Percentiles rank a stretch among this genome's conserved stretches.
Evolutionary conservation across 2,329 filamentous ascomycete genomes (phyloP).

Genomic region (Microdochium trichocladiopsis): DNA sequence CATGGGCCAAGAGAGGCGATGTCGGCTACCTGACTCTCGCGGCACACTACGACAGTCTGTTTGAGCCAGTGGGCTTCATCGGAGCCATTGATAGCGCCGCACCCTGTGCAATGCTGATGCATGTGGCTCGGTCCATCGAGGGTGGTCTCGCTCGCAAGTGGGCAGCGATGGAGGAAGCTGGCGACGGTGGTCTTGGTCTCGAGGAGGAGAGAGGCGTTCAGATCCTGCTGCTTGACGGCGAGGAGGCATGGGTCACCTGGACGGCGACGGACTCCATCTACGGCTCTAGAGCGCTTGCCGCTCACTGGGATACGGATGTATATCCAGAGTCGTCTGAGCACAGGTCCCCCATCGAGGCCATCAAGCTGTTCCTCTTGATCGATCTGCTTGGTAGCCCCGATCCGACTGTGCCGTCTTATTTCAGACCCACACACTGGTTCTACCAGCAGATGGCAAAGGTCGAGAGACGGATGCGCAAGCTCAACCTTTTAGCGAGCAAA

Average conservation of each 20-base stretch:
- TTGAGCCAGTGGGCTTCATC: slow-evolving; percentile 76
- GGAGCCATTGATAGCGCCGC: slow-evolving; percentile 91
- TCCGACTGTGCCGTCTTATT: slow-evolving; percentile 77
- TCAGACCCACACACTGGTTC: slow-evolving; percentile 87
- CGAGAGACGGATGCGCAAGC: slow-evolving; percentile 64
- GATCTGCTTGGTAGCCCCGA: slow-evolving; percentile 71
- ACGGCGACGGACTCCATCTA: slow-evolving; percentile 78
- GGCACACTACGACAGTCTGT: slow-evolving; percentile 89
- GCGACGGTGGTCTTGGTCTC: slow-evolving; percentile 43
- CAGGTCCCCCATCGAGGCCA: slow-evolving; percentile 67
- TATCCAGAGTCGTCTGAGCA: slow-evolving; percentile 71
- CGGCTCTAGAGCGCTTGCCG: slow-evolving; percentile 72
- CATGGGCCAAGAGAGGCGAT: slow-evolving; percentile 68
- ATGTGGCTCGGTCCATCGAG: slow-evolving; percentile 76
- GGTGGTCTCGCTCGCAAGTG: slow-evolving; percentile 75
- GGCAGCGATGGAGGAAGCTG: slow-evolving; percentile 60
- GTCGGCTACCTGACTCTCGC: slow-evolving; percentile 78
- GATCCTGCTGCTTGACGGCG: slow-evolving; percentile 84
- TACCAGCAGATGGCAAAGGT: slow-evolving; percentile 70
- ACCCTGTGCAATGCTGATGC: slow-evolving; percentile 89
- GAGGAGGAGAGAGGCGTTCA: slow-evolving; percentile 80
- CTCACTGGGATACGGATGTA: slow-evolving; percentile 66
- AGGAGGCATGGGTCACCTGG: slow-evolving; percentile 86
- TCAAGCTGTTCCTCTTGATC: slow-evolving; percentile 84
- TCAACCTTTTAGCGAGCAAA: slow-evolving; percentile 47